Evolutionary conservation across 2,329 filamentous ascomycete genomes (phyloP), one percentile per base, ranked within the genome.

Genomic region (Paracorniculantispora psalliotae): DNA sequence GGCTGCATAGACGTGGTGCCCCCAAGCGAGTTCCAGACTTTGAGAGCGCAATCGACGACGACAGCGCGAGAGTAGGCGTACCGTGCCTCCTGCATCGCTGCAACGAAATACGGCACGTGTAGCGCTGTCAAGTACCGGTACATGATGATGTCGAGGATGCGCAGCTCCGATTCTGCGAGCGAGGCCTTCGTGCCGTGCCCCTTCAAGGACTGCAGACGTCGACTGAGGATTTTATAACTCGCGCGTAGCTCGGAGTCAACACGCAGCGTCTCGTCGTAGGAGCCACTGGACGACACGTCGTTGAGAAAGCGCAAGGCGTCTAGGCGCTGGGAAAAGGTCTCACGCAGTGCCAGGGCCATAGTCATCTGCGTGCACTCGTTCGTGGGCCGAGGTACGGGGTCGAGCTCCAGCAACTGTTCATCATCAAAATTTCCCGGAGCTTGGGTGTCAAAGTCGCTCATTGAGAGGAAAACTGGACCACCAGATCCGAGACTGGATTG

Each of bases 61-160:
- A 77, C 73, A 46, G 77, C 80, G 1, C 79, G 69, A 0, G 82
- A 82, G 61, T 77, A 84, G 0, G 80, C 78, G 60, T 78, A 84
- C 2, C 72, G 65, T 1, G 77, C 71, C 4, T 81, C 72, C 0
- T 67, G 67, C 2, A 77, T 67, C 1, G 77, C 71, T 0, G 71
- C 65, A 0, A 67, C 67, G 26, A 79, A 77, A 64, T 77, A 85
- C 0, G 81, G 80, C 2, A 81, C 72, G 64, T 89, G 85, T 0
- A 88, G 73, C 0, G 78, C 72, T 6, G 81, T 72, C 2, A 86
- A 67, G 63, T 82, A 84, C 9, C 82, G 79, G 26, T 80, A 76
- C 61, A 84, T 74, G 23, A 83, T 67, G 44, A 82, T 73, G 28
- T 84, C 78, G 6, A 82, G 65, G 0, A 80, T 63, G 3, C 76